Evolutionary conservation across 2,329 filamentous ascomycete species (phyloP), one percentile per base, ranked within the genome.

Genomic region (Moelleriella libera): DNA sequence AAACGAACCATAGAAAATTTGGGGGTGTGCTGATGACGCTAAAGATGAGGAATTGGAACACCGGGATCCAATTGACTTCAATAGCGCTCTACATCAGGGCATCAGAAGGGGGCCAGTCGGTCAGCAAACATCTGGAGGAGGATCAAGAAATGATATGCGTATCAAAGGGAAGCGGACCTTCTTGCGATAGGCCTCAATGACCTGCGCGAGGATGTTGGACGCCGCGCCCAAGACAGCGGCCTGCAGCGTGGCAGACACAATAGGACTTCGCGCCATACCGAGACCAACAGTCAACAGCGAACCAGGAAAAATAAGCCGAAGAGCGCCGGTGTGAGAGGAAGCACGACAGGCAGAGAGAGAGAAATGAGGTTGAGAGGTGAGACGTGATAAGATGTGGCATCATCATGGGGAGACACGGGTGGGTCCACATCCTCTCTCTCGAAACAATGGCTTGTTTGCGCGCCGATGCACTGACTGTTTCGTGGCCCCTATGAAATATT

Each of bases 11-110:
- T 56, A 86, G 60, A 59, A 88, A 86, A 65, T 96, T 96, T 43
- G 85, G 85, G 3, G 88, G 88, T 41, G 82, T 83, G 63, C 75
- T 82, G 50, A 94, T 60, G 34, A 85, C 59, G 53, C 82, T 77
- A 68, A 83, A 94, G 47, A 87, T 58, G 46, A 85, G 67, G 64
- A 94, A 95, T 60, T 88, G 85, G 54, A 88, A 67, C 42, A 94
- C 71, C 4, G 83, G 78, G 5, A 75, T 65, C 64, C 74, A 73
- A 63, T 88, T 77, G 55, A 94, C 68, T 34, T 48, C 41, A 5
- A 43, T 12, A 3, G 49, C 11, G 10, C 34, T 42, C 49, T 50
- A 12, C 2, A 39, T 32, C n/a, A 6, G 5, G 34, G 39, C 30
- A 45, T 3, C 21, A 21, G 21, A 21, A 21, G 21, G 21, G 44